Percentiles rank a stretch among this genome's conserved stretches.
These are phyloP conservation scores for Venturia carpophila DNA, from an alignment of 2,329 filamentous ascomycete species.

Conservation along the genomic window DNA sequence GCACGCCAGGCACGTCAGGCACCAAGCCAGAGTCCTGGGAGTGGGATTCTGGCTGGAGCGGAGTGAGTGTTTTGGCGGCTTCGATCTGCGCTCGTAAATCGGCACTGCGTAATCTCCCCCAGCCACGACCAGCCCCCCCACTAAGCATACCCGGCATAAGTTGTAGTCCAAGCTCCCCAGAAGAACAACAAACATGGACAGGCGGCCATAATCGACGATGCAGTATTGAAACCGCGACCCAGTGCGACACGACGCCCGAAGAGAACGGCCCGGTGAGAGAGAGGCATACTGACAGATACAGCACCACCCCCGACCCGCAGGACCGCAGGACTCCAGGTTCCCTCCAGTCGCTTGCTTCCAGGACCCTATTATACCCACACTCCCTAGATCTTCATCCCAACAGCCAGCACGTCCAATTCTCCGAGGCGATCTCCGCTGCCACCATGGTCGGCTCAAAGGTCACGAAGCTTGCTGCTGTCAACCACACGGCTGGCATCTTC, in stretches of 20 bases:
- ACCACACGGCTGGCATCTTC: slow-evolving; percentile 87
- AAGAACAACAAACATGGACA: background rate
- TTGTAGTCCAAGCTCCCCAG: slow-evolving; percentile 6
- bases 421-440: background rate
- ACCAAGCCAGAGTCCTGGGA: background rate
- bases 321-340: too few relatives aligned
- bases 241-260: background rate
- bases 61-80: background rate
- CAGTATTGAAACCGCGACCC: background rate
- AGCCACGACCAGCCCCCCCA: slow-evolving; percentile 3
- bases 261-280: background rate
- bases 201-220: background rate
- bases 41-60: background rate
- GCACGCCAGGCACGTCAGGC: too few relatives aligned
- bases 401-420: background rate
- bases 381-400: slow-evolving; percentile 10
- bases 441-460: slow-evolving; percentile 7
- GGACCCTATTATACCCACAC: slow-evolving; percentile 3
- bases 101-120: background rate
- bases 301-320: background rate
- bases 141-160: too few relatives aligned
- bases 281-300: background rate
- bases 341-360: background rate
- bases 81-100: background rate
- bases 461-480: slow-evolving; percentile 11